Percentiles rank a stretch among this genome's conserved stretches.
Conservation (phyloP, 1,139 yeast species). For the Kodamaea sp. region DNA sequence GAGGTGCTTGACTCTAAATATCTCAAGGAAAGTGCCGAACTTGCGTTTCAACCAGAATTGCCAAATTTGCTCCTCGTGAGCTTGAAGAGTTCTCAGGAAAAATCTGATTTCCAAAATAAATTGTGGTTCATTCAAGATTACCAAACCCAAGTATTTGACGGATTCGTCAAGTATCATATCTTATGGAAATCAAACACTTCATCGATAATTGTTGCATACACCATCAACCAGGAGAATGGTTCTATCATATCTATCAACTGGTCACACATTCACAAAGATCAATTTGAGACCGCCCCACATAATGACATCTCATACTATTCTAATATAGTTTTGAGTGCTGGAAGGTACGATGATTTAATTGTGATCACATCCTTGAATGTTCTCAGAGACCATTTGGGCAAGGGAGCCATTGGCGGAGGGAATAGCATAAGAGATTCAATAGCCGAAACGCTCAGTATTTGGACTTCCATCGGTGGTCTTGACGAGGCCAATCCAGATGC, state of each 20-base stretch:
- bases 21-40: constrained; percentile 29
- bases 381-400: constrained; percentile 28
- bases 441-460: constrained; percentile 23
- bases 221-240: constrained; percentile 20
- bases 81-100: constrained; percentile 2
- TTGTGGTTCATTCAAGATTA: constrained; percentile 54
- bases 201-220: constrained; percentile 35
- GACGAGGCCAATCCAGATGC: background rate
- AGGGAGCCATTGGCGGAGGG: constrained; percentile 10
- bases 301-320: constrained; percentile 39
- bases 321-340: constrained; percentile 48
- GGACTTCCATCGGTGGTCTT: constrained; percentile 3
- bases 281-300: constrained; percentile 25
- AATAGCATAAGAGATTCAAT: constrained; percentile 20
- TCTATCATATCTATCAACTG: constrained; percentile 17
- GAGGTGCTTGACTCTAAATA: constrained; percentile 21
- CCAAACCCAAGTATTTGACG: constrained; percentile 27
- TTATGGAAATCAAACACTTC: constrained; percentile 69
- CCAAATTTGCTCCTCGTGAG: constrained; percentile 19
- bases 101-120: constrained; percentile 11
- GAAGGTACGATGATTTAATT: constrained; percentile 45
- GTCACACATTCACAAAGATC: constrained; percentile 18
- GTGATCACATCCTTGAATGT: constrained; percentile 43
- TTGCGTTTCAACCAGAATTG: constrained; percentile 28
- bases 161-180: constrained; percentile 28